These are phyloP conservation scores for Sarocladium strictum DNA, from an alignment of 2,329 filamentous ascomycete genomes.

Conservation along the genomic window DNA sequence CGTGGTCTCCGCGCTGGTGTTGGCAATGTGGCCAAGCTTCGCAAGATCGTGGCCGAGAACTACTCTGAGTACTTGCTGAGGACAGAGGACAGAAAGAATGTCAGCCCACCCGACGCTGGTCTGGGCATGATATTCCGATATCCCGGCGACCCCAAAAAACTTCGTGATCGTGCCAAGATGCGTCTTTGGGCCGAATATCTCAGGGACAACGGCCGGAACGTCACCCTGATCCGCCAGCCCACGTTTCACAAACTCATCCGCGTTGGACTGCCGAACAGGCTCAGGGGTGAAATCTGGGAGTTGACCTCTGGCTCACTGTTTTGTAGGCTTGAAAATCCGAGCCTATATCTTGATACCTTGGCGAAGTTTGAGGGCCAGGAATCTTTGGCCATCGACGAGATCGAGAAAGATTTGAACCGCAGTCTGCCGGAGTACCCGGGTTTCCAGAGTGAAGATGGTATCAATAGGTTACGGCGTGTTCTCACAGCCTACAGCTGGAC, in stretches of 20 bases:
- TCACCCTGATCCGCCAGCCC: constrained; percentile 86
- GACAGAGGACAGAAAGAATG: constrained; percentile 55
- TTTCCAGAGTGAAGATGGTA: constrained; percentile 94
- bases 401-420: constrained; percentile 95
- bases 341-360: constrained; percentile 77
- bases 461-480: constrained; percentile 80
- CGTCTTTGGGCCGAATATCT: constrained; percentile 95
- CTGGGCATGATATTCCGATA: constrained; percentile 90
- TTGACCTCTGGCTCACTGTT: constrained; percentile 88
- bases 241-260: constrained; percentile 97
- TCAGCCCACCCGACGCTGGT: constrained; percentile 72
- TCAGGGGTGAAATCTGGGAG: constrained; percentile 95
- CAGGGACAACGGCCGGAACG: constrained; percentile 88
- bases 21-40: constrained; percentile 79
- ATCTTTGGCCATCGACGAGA: constrained; percentile 95
- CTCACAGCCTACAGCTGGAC: constrained; percentile 97
- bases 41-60: constrained; percentile 73
- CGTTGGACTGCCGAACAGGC: constrained; percentile 86
- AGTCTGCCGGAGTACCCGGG: constrained; percentile 96
- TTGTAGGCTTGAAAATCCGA: constrained; percentile 78
- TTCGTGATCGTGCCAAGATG: constrained; percentile 95
- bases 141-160: constrained; percentile 88
- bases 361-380: constrained; percentile 77
- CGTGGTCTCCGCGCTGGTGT: constrained; percentile 81
- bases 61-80: constrained; percentile 83